Evolutionary conservation across 495 filamentous ascomycete species (phyloP).

Genomic region (Neurospora sp.): DNA sequence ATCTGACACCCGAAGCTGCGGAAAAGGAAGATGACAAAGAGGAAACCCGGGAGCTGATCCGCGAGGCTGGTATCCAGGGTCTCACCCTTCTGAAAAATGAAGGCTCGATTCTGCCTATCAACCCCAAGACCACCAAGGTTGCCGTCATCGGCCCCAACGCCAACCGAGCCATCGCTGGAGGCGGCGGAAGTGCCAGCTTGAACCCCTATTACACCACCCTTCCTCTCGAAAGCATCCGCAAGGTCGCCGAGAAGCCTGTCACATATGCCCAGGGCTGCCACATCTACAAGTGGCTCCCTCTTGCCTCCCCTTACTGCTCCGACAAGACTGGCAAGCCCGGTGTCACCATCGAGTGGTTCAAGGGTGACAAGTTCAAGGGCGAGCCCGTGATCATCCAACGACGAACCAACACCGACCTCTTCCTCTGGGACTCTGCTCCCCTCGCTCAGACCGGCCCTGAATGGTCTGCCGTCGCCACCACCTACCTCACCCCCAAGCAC

Average conservation of each 20-base stretch:
- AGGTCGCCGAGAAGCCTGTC: constrained; percentile 35
- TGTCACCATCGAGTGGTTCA: constrained; percentile 53
- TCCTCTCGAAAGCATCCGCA: constrained; percentile 45
- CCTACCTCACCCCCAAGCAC: constrained; percentile 38
- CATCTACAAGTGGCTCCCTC: constrained; percentile 55
- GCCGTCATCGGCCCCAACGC: constrained; percentile 80
- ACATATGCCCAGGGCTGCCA: constrained; percentile 45
- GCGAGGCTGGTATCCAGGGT: constrained; percentile 59
- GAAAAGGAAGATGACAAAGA: constrained; percentile 55
- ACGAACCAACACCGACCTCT: constrained; percentile 51
- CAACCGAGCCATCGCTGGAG: constrained; percentile 64
- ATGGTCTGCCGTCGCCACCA: constrained; percentile 51
- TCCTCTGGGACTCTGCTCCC: constrained; percentile 61
- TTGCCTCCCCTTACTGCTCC: constrained; percentile 48
- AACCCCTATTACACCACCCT: constrained; percentile 67
- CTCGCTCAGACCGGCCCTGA: constrained; percentile 43
- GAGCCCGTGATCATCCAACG: constrained; percentile 42
- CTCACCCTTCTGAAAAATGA: constrained; percentile 76
- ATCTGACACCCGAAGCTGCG: constrained; percentile 47
- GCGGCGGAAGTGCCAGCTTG: constrained; percentile 71
- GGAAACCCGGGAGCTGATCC: constrained; percentile 57
- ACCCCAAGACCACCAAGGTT: constrained; percentile 47
- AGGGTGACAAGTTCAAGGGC: constrained; percentile 50
- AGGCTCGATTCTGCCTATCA: constrained; percentile 53
- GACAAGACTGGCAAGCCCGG: constrained; percentile 45